Evolutionary conservation across 2,329 filamentous ascomycete genomes (phyloP).

Genomic region (Penicillium sp.): DNA sequence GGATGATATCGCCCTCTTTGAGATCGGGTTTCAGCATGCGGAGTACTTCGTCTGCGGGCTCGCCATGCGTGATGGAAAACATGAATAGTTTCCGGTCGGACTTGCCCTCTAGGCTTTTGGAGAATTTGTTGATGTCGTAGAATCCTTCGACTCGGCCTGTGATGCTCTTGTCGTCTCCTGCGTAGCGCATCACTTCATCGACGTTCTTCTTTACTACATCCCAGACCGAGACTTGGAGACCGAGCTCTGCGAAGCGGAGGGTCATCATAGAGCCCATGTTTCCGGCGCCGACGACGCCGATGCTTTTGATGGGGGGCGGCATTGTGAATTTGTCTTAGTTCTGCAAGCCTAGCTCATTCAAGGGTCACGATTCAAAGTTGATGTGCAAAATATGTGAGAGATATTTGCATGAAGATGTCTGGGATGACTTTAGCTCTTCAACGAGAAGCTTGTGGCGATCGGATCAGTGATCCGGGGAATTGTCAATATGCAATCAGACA

Average conservation of each 20-base stretch:
- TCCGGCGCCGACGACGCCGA: constrained; percentile 42
- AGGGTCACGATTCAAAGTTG: too few species aligned
- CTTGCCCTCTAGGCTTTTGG: constrained; percentile 33
- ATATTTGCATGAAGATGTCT: not conserved
- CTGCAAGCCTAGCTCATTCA: not conserved
- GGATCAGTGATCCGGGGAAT: constrained; percentile 6
- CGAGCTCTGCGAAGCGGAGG: constrained; percentile 41
- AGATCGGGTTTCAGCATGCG: constrained; percentile 50
- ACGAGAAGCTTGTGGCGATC: constrained; percentile 18
- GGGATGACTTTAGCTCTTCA: constrained; percentile 9
- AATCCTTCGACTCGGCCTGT: constrained; percentile 37
- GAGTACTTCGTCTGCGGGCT: constrained; percentile 38
- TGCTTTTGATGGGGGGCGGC: constrained; percentile 32
- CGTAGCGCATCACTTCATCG: constrained; percentile 29
- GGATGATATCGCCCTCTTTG: constrained; percentile 61
- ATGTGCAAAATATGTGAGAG: not conserved
- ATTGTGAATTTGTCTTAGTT: constrained; percentile 12
- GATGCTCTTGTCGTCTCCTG: constrained; percentile 22
- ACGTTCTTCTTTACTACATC: constrained; percentile 37
- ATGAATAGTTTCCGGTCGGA: constrained; percentile 38
- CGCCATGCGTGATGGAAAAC: constrained; percentile 43
- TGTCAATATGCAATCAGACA: constrained; percentile 19
- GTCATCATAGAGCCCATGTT: constrained; percentile 47
- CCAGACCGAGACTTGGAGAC: constrained; percentile 41
- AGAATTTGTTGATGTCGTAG: constrained; percentile 37